A percentile compares a stretch with the other conserved stretches of the same genome.
Conservation (phyloP, 148 eudicot genomes). For the Cornus controversa region DNA sequence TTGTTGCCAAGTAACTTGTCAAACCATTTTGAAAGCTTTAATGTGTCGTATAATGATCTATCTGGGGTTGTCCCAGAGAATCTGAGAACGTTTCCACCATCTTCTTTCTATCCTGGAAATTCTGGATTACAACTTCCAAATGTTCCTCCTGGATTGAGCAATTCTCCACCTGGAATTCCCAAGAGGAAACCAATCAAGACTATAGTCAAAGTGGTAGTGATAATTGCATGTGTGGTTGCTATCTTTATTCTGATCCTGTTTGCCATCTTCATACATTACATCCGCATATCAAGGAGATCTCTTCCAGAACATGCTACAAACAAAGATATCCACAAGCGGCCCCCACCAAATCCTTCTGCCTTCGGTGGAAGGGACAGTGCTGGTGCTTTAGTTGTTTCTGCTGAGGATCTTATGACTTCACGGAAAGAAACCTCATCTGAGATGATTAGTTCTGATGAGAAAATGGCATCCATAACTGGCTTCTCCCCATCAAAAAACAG, state of each 20-base stretch:
- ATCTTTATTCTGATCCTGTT: constrained; percentile 73
- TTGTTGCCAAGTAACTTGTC: constrained; percentile 68
- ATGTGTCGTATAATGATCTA: constrained; percentile 83
- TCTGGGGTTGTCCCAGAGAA: constrained; percentile 87
- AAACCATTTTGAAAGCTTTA: constrained; percentile 60
- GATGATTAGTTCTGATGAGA: constrained; percentile 75
- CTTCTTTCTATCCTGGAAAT: constrained; percentile 93
- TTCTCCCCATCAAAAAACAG: constrained; percentile 85
- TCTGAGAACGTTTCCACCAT: constrained; percentile 68
- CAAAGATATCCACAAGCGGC: constrained; percentile 49
- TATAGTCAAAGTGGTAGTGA: constrained; percentile 61
- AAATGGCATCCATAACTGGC: constrained; percentile 50
- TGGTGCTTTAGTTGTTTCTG: constrained; percentile 61
- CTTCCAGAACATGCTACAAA: constrained; percentile 41
- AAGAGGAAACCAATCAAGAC: constrained; percentile 53
- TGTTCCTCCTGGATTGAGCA: constrained; percentile 61
- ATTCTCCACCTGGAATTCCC: constrained; percentile 35
- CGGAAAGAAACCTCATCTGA: constrained; percentile 81
- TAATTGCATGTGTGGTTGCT: constrained; percentile 62
- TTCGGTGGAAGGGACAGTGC: constrained; percentile 45
- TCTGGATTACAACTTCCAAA: constrained; percentile 67
- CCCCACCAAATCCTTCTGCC: constrained; percentile 46
- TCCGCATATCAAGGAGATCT: constrained; percentile 61
- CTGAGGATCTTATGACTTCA: constrained; percentile 60
- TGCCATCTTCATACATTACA: constrained; percentile 65